phyloP scores from a whole-genome alignment of 1,284 basidiomycete species.

The Cryptococcus sp. region DNA sequence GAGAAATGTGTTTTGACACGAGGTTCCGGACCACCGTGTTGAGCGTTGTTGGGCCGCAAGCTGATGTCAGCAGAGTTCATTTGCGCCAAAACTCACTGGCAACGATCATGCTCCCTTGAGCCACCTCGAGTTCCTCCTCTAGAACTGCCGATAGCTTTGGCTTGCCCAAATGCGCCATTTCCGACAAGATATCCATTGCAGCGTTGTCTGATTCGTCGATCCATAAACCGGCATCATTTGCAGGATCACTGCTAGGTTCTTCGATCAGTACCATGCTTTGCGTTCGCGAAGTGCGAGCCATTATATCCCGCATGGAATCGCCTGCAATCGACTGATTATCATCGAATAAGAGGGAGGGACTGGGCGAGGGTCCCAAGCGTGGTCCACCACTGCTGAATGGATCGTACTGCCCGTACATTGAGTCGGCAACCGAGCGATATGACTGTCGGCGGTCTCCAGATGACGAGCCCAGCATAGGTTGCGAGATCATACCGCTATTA shows the following conservation, averaged over 20 bases:
- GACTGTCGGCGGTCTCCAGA: conserved; percentile 21
- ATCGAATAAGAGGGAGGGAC: conserved; percentile 38
- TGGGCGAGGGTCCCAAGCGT: conserved; percentile 22
- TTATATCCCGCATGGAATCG: conserved; percentile 28
- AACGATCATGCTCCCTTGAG: conserved; percentile 65
- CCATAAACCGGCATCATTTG: conserved; percentile 54
- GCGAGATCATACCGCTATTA: background rate
- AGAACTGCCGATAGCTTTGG: conserved; percentile 71
- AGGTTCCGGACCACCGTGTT: conserved; percentile 71
- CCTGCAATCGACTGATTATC: conserved; percentile 35
- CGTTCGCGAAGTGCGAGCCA: conserved; percentile 32
- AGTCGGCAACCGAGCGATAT: conserved; percentile 33
- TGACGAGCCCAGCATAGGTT: conserved; percentile 3
- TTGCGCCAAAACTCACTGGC: conserved; percentile 60
- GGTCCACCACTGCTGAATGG: conserved; percentile 28
- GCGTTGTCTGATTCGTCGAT: conserved; percentile 67
- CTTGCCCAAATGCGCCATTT: conserved; percentile 70
- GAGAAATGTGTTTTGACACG: conserved; percentile 66
- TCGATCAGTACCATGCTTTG: conserved; percentile 50
- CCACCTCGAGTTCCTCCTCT: conserved; percentile 64
- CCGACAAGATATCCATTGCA: conserved; percentile 68
- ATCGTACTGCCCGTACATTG: conserved; percentile 38
- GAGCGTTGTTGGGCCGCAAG: conserved; percentile 73
- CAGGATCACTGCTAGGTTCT: conserved; percentile 23
- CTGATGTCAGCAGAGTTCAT: conserved; percentile 46